phyloP scores from a whole-genome alignment of 257 asterid genomes.

The Rhazya stricta region DNA sequence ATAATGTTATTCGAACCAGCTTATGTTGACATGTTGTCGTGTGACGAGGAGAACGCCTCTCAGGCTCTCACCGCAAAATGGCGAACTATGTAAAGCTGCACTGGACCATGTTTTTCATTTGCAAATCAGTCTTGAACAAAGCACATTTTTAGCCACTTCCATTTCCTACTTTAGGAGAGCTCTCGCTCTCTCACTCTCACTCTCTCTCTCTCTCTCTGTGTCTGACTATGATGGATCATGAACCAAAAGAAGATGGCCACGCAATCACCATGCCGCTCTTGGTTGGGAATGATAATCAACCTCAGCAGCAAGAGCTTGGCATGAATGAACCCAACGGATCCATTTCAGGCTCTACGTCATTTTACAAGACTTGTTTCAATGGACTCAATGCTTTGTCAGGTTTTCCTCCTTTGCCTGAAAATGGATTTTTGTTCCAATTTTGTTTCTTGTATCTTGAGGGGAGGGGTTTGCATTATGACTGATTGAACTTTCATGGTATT shows the following conservation, averaged over 20 bases:
- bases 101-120: no score
- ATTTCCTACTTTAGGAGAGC: no score
- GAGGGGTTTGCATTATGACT: background rate
- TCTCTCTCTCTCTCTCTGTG: background rate
- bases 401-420: background rate
- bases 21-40: no score
- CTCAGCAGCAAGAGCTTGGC: background rate
- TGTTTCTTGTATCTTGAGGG: background rate
- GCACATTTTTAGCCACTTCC: no score
- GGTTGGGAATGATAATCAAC: background rate
- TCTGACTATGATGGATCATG: constrained; percentile 35
- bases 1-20: no score
- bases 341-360: constrained; percentile 38
- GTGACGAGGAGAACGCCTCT: no score
- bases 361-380: constrained; percentile 82
- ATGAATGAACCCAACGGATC: background rate
- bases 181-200: no score
- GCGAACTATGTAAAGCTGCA: no score
- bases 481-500: background rate
- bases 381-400: constrained; percentile 80
- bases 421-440: background rate
- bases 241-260: constrained; percentile 12
- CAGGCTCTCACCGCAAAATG: no score
- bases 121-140: no score
- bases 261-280: constrained; percentile 27